Evolutionary conservation across 441 rosid species (phyloP), one percentile per base, ranked within the genome.

Genomic region (Erodium trifolium): DNA sequence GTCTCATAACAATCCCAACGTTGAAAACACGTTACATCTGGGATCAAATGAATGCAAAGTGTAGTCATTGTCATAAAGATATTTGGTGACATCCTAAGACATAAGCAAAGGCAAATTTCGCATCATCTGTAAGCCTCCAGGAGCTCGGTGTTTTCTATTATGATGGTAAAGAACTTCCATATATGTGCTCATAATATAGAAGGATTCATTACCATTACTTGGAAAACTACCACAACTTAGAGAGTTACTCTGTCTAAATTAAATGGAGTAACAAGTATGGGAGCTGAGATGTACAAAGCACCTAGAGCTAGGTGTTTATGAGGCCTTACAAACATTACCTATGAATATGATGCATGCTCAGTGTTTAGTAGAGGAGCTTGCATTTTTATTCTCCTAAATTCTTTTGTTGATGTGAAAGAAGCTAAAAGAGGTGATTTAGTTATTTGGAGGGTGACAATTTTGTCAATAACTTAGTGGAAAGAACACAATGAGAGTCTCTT

Each of bases 41-140:
- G 27, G 27, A 23, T 23, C 27, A 23, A 23, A 23, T 23, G 27
- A 34, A 34, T 34, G 37, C 3, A 34, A 34, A 34, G 37, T 3
- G 4, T 34, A 3, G 37, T 5, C 37, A 34, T 34, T 34, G 5
- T 3, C 37, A 34, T 5, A 34, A 34, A 34, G 1, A 34, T 34
- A 5, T 34, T 34, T 3, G 37, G 37, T 34, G 37, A 5, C 37
- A 34, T 34, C 37, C 37, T 34, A 1, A 1, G 37, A 4, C 4
- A 34, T 34, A 34, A 34, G 37, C 37, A 34, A 5, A 34, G 37
- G 37, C 37, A 34, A 34, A 4, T 34, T 3, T 34, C 5, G 37
- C 37, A 34, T 34, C 37, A 5, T 2, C 92, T 43, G 10, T 7
- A 43, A 8, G 49, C 49, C 10, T 43, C 49, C 49, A 43, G 8